phyloP scores from a whole-genome alignment of 202 grass and related monocot genomes.

The Hordeum pubiflorum region DNA sequence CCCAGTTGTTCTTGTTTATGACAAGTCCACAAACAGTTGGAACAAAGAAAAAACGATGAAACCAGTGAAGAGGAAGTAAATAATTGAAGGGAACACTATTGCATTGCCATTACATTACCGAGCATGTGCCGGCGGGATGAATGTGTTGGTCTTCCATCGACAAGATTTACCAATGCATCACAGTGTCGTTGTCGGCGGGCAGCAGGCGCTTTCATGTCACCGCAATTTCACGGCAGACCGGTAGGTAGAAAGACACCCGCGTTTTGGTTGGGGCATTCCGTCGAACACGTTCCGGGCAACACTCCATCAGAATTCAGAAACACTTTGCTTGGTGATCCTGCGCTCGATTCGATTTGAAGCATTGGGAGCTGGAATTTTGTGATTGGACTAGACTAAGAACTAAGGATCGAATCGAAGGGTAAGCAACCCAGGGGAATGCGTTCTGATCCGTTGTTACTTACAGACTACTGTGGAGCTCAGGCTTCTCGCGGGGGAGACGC shows the following conservation, averaged over 20 bases:
- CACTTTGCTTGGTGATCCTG: not conserved
- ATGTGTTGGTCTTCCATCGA: not conserved
- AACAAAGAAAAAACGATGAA: not conserved
- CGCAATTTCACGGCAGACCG: not conserved
- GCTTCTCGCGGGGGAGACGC: not conserved
- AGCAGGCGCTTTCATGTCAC: not conserved
- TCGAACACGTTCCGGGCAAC: not conserved
- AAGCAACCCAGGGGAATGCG: not conserved
- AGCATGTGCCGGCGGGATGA: not conserved
- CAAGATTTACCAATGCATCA: not conserved
- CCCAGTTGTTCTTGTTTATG: not conserved
- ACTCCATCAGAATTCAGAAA: not conserved
- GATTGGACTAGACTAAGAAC: too few relatives aligned
- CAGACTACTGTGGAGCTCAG: not conserved
- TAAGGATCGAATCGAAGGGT: not conserved
- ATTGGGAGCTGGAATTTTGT: not conserved
- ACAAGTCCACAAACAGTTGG: not conserved
- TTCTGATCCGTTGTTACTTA: not conserved
- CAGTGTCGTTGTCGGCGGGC: not conserved
- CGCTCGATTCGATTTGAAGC: not conserved
- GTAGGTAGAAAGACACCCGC: not conserved
- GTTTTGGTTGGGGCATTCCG: not conserved
- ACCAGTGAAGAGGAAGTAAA: not conserved
- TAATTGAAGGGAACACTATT: not conserved
- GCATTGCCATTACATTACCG: not conserved